Conservation (phyloP, 306 rosid genomes). For the Ochetophila trinervis region DNA sequence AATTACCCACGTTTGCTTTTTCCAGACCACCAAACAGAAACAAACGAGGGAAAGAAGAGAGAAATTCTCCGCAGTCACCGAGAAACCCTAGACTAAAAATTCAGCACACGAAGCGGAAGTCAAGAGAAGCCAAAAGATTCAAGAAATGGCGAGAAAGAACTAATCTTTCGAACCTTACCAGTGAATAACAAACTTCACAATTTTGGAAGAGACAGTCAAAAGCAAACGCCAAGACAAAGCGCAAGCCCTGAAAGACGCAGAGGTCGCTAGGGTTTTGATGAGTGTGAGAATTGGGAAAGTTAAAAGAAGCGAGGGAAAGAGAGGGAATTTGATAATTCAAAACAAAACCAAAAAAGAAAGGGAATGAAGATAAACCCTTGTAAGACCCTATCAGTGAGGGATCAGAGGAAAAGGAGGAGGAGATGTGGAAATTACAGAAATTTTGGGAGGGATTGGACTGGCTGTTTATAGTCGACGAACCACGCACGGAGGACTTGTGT, state of each 20-base stretch:
- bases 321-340: slow-evolving; percentile 24
- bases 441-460: no score
- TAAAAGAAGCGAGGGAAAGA: slow-evolving; percentile 9
- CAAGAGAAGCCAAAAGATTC: neutral
- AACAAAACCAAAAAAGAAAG: neutral
- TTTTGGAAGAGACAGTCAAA: neutral
- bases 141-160: neutral
- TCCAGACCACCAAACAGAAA: slow-evolving; percentile 10
- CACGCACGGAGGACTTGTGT: neutral
- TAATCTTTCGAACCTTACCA: slow-evolving; percentile 15
- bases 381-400: no score
- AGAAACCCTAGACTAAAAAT: slow-evolving; percentile 14
- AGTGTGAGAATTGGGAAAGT: slow-evolving; percentile 19
- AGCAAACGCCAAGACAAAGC: neutral
- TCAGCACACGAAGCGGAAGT: neutral
- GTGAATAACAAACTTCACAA: slow-evolving; percentile 6
- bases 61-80: neutral
- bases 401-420: no score
- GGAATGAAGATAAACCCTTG: slow-evolving; percentile 21
- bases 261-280: neutral
- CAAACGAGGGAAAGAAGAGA: neutral
- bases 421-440: neutral
- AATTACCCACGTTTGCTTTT: neutral
- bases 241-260: neutral
- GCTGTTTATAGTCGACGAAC: neutral